phyloP scores from a whole-genome alignment of 352 stramenopile species.

The Peronospora tabacina region DNA sequence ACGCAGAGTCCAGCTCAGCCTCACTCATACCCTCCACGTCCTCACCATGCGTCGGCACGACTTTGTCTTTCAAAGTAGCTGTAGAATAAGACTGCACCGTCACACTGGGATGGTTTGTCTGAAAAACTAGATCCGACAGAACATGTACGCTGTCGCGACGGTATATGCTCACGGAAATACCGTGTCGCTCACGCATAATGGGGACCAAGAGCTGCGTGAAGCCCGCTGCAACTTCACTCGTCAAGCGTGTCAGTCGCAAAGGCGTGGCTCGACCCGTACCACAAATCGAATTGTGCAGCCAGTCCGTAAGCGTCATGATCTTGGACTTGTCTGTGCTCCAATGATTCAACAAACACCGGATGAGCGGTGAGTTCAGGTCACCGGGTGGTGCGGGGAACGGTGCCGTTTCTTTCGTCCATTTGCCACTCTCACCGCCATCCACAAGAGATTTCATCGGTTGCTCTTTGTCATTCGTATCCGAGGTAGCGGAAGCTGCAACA shows the following conservation, averaged over 20 bases:
- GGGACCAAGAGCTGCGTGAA: slow-evolving; percentile 64
- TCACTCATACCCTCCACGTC: slow-evolving; percentile 14
- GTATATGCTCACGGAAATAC: slow-evolving; percentile 55
- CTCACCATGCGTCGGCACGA: slow-evolving; percentile 6
- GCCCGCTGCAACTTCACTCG: slow-evolving; percentile 46
- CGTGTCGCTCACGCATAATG: slow-evolving; percentile 55
- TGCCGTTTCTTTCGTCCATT: slow-evolving; percentile 47
- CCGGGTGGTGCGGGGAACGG: slow-evolving; percentile 50
- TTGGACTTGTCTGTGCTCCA: slow-evolving; percentile 63
- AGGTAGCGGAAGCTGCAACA: slow-evolving; percentile 25
- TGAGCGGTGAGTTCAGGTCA: slow-evolving; percentile 59
- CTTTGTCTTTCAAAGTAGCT: slow-evolving; percentile 7
- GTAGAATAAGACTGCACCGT: slow-evolving; percentile 25
- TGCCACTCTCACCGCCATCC: slow-evolving; percentile 21
- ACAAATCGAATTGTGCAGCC: slow-evolving; percentile 55
- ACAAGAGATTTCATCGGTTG: slow-evolving; percentile 20
- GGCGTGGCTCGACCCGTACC: slow-evolving; percentile 35
- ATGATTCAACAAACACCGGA: slow-evolving; percentile 52
- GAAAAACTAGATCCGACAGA: slow-evolving; percentile 51
- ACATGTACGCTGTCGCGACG: slow-evolving; percentile 49
- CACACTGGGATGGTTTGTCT: slow-evolving; percentile 38
- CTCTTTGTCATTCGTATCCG: slow-evolving; percentile 13
- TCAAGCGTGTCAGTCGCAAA: slow-evolving; percentile 39
- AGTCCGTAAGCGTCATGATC: slow-evolving; percentile 47
- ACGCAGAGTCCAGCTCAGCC: slow-evolving; percentile 11